Percentiles rank a stretch among this genome's conserved stretches.
phyloP scores from a whole-genome alignment of 2,329 filamentous ascomycete genomes.

The Didymella glomerata region DNA sequence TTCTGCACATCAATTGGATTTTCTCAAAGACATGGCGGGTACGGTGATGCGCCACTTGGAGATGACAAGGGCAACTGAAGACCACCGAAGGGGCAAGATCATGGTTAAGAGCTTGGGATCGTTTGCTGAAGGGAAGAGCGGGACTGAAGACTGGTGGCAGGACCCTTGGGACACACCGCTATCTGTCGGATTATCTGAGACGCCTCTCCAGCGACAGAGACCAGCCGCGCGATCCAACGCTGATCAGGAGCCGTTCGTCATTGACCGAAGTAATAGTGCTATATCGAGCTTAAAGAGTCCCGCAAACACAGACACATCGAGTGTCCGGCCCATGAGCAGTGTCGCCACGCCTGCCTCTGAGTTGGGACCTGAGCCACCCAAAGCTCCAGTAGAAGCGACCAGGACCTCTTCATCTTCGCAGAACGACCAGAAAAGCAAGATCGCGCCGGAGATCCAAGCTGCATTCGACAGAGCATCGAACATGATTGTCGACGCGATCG shows the following conservation, averaged over 20 bases:
- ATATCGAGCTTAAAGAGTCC: slow-evolving; percentile 34
- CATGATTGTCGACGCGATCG: slow-evolving; percentile 51
- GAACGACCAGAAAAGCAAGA: slow-evolving; percentile 32
- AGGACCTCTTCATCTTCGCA: slow-evolving; percentile 36
- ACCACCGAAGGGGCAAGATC: slow-evolving; percentile 62
- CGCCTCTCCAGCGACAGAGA: slow-evolving; percentile 30
- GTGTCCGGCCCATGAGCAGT: slow-evolving; percentile 29
- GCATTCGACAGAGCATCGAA: slow-evolving; percentile 49
- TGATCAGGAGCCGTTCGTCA: slow-evolving; percentile 26
- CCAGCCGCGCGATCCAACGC: slow-evolving; percentile 27
- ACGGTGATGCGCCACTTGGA: slow-evolving; percentile 70
- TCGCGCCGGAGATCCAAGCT: slow-evolving; percentile 44
- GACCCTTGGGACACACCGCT: slow-evolving; percentile 41
- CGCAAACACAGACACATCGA: slow-evolving; percentile 31
- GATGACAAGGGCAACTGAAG: slow-evolving; percentile 61
- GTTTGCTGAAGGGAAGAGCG: slow-evolving; percentile 50
- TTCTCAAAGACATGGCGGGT: slow-evolving; percentile 63
- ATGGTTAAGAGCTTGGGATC: slow-evolving; percentile 58
- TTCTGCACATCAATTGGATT: slow-evolving; percentile 58
- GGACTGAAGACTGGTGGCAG: slow-evolving; percentile 45
- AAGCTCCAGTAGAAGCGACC: slow-evolving; percentile 27
- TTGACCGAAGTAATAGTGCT: slow-evolving; percentile 31
- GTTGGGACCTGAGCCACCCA: slow-evolving; percentile 24
- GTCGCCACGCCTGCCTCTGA: slow-evolving; percentile 36
- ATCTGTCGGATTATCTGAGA: slow-evolving; percentile 24